Base-by-base conservation (phyloP, 2,329 filamentous ascomycete species). In the Alternaria hordeiaustralica region DNA sequence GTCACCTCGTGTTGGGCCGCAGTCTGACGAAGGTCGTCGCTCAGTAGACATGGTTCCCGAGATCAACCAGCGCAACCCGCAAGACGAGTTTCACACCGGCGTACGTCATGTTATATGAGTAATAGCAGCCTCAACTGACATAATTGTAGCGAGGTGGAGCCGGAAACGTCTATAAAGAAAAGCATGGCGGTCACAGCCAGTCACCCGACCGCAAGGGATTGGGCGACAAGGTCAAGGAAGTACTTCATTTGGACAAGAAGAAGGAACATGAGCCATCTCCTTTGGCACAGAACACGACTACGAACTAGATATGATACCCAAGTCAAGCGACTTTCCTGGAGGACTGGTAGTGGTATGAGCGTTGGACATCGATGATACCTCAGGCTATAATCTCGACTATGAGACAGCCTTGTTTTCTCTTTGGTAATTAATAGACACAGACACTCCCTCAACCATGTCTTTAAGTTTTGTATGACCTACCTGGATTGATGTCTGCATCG, bases 51-150 rank as follows among this genome's bases (percentile, higher is more conserved):
- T 80, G 53, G 78, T 85, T 13, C 83, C 83, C 21, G 83, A 84
- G 69, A 78, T 79, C 23, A 78, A 80, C 15, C 74, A 80, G 49
- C 75, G 82, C 46, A 71, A 73, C 26, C 61, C 72, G 18, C 78
- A 78, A 44, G 81, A 83, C 25, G 82, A 84, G 65, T 84, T 80
- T 66, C 83, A 84, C 69, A 84, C 83, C 8, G 83, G 83, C n/a
- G 79, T 81, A 77, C 18, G 80, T 75, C 28, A 21, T 8, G 41
- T 8, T 21, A 30, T 25, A 5, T 12, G 11, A 23, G 4, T 4
- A 28, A 12, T 4, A 2, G 5, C 26, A 15, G 26, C 9, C 21
- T 41, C 46, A 13, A 30, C 71, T 75, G 43, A 78, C 47, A 18
- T 25, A 5, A 44, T 12, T 18, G 54, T 46, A 81, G 78, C 79